Evolutionary conservation across 2,329 filamentous ascomycete species (phyloP), one percentile per base, ranked within the genome.

Genomic region (Beauveria scarabaeidicola): DNA sequence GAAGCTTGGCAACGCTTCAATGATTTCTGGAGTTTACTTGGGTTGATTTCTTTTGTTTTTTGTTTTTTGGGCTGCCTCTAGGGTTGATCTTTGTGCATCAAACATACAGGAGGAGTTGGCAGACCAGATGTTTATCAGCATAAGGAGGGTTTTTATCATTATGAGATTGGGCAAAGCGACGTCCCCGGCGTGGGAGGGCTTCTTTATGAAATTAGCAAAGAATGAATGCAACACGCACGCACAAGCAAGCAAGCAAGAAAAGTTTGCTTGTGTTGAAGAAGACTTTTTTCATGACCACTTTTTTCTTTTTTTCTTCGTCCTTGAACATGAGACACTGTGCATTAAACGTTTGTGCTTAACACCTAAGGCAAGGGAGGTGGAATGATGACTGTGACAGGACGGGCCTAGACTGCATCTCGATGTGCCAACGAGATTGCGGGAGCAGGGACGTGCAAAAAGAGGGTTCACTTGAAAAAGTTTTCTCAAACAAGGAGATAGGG

Each of bases 161-260:
- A 52, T 38, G 56, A 52, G 36, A 38, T 52, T 52, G 56, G 48
- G 47, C 23, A 17, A 36, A 21, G 29, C 29, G 38, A 38, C 23
- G 32, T 52, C 44, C 36, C 56, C 29, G 48, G 56, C 41, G 48
- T 13, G 56, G 52, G 40, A 58, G n/a, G 47, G 27, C 40, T 41
- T 40, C 25, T 50, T 50, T 32, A 57, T 50, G 46, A 57, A 32
- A 52, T 19, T 46, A 59, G 56, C 40, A 51, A 15, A 59, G 48
- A 59, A 59, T 59, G 40, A 59, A 59, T 52, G 38, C 11, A 29
- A 59, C 15, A 50, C 15, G 43, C 38, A 36, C 25, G 32, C 46
- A 23, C 51, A 48, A 56, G 47, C 46, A 52, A 56, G 47, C 46
- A 52, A 57, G 46, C 46, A 25, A 36, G 17, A 19, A 41, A 32